Base-by-base conservation (phyloP, 148 eudicot species). In the Chenopodium quinoa region DNA sequence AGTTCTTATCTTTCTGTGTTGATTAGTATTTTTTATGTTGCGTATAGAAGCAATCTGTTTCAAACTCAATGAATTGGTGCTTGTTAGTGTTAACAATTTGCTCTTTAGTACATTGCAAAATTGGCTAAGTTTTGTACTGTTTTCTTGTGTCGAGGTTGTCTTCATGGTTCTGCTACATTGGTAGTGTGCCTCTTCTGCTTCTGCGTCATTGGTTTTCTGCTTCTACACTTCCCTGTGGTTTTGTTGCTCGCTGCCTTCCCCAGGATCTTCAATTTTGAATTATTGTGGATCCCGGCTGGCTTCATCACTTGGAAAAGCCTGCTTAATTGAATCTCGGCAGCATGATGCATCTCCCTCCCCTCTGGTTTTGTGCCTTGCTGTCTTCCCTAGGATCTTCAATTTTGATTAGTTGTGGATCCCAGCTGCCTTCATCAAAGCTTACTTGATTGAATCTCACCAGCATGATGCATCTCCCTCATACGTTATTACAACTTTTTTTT, bases 131-230 rank as follows among this genome's bases (percentile, higher is more conserved):
- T 86, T 84, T 90, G 87, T 89, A 82, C 84, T 92, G 88, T 89
- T 86, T 88, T 90, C 87, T 90, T 93, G 89, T 94, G 92, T 90
- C 84, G 98, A 94, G 98, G 98, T 94, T 54, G 84, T 94, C 90
- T 82, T 83, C 95, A 67, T 86, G 91, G 88, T 88, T 88, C 90
- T 91, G 90, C 94, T 82, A 86, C 97, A 88, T 91, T 91, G 91
- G 90, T 89, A 86, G 85, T 90, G 85, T 93, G 86, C 91, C 79
- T 88, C 93, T 87, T 84, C 90, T 89, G 90, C 88, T 81, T 75
- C 79, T 83, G 47, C 86, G 34, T 81, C 84, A 72, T 84, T 84
- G 81, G 86, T 84, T 84, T 80, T 76, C 83, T 84, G 83, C 86
- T 83, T 83, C 85, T 81, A 66, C 82, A 27, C 75, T 72, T 75